Base-by-base conservation (phyloP, 1,284 basidiomycete genomes). In the Microbotryum violaceum region DNA sequence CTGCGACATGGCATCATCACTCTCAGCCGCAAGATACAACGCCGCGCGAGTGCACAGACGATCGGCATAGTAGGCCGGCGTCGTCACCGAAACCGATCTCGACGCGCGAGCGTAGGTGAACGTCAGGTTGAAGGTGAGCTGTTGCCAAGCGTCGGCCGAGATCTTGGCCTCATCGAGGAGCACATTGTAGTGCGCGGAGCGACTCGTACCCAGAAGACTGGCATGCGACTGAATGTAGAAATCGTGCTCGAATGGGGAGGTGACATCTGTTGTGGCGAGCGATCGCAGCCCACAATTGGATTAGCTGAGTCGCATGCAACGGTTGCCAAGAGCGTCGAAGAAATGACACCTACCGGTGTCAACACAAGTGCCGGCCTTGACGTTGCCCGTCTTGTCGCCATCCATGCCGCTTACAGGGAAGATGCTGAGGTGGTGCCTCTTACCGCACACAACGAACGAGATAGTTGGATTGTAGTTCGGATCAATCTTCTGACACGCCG, bases 81-180 rank as follows among this genome's bases (percentile, higher is more conserved):
- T 88, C 0, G 87, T 87, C 58, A 89, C 87, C 0, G 87, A 89
- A 1, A 91, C 88, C 0, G 87, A 87, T 48, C 89, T 83, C 1
- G 88, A 90, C 16, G 86, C 84, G 3, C 88, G 81, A 0, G 87
- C 87, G 70, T 89, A 91, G 12, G 89, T 84, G 67, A 89, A 88
- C n/a, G 20, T 49, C 0, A 90, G 75, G 1, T 86, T 82, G 67
- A 86, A 89, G 0, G 87, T 84, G 2, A 90, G 74, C 2, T 82
- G 79, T 66, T 64, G 57, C 10, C 71, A 37, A 5, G 25, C 60
- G 56, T 67, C 63, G 60, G 70, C 81, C 77, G 75, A 77, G 73
- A 83, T 82, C 12, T 76, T 76, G 66, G 82, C 82, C 64, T 85
- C 84, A 65, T 85, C 83, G 45, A 81, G 73, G 1, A 85, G 75